These are phyloP conservation scores for Colletotrichum chlorophyti DNA, from an alignment of 2,329 filamentous ascomycete species.

Conservation along the genomic window DNA sequence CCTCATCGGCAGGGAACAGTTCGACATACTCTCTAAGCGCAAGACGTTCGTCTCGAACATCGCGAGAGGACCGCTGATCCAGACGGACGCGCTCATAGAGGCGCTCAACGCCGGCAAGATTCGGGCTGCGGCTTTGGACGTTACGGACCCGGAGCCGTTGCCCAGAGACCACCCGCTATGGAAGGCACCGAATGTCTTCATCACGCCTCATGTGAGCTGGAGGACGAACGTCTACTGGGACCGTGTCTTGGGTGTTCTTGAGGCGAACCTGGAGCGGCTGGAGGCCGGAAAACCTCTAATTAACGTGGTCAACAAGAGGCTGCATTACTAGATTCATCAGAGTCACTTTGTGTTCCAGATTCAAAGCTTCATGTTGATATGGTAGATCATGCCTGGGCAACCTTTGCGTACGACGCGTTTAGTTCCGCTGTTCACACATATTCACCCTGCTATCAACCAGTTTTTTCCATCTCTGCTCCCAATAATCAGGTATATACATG, in stretches of 20 bases:
- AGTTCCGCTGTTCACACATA: too few species aligned
- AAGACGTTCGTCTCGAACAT: conserved; percentile 71
- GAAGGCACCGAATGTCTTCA: conserved; percentile 67
- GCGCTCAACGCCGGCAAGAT: conserved; percentile 53
- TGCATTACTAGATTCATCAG: conserved; percentile 35
- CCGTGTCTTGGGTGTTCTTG: conserved; percentile 36
- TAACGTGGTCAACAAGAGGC: conserved; percentile 34
- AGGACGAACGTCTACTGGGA: conserved; percentile 26
- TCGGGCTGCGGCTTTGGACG: conserved; percentile 71
- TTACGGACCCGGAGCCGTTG: conserved; percentile 76
- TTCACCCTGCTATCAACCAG: too few species aligned
- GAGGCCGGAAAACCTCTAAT: conserved; percentile 36
- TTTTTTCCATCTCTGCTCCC: too few species aligned
- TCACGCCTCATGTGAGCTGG: conserved; percentile 52
- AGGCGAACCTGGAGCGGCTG: conserved; percentile 38
- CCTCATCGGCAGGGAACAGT: conserved; percentile 52
- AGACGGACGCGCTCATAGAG: conserved; percentile 58
- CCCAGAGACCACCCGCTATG: conserved; percentile 69
- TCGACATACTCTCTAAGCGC: conserved; percentile 45
- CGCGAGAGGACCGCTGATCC: conserved; percentile 56
- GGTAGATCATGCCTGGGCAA: too few species aligned
- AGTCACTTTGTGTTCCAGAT: too few species aligned
- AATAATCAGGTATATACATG: too few species aligned
- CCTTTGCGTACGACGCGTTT: too few species aligned
- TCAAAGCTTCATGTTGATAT: too few species aligned